Base-by-base conservation (phyloP, 306 rosid species). In the Dryas drummondii region DNA sequence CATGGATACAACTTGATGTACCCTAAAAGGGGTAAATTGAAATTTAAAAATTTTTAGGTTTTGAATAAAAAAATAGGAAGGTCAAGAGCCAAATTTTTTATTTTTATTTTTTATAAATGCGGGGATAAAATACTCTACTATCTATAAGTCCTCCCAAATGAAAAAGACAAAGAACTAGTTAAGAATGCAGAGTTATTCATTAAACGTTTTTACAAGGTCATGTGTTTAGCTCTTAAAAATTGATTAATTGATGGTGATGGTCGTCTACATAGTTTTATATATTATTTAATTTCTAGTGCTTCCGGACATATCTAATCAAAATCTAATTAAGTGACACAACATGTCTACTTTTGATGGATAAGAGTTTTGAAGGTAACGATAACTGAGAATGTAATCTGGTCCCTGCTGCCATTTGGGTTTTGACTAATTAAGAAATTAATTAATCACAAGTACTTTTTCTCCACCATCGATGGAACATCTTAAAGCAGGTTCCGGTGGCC, bases 281-380 rank as follows among this genome's bases (percentile, higher is more conserved):
- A 13, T 41, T n/a, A 9, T 32, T 32, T 40, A 37, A 19, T 17
- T 11, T n/a, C 4, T 2, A 71, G 46, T 71, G 66, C 75, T 12
- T 45, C 3, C 15, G 68, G 45, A 60, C 76, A 59, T 59, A 72
- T 72, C 76, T 48, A 72, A 58, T 3, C 68, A 46, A 57, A 12
- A 59, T 72, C 58, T 47, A 46, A 10, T 26, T 17, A 48, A 45
- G 32, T 72, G 47, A 59, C 66, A 32, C 58, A 58, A 72, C 76
- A 26, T 72, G 68, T 57, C 55, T 22, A 3, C 56, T 57, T 32
- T 72, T 26, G 66, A 57, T 40, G 17, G 67, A 22, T 71, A 5
- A 19, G 68, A 46, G 32, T 7, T n/a, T 5, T 7, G 54, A 9
- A 72, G 5, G 56, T 13, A 42, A 42, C 75, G 22, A 56, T 12